Base-by-base conservation (phyloP, 148 eudicot species). In the Salicornia ramosissima region DNA sequence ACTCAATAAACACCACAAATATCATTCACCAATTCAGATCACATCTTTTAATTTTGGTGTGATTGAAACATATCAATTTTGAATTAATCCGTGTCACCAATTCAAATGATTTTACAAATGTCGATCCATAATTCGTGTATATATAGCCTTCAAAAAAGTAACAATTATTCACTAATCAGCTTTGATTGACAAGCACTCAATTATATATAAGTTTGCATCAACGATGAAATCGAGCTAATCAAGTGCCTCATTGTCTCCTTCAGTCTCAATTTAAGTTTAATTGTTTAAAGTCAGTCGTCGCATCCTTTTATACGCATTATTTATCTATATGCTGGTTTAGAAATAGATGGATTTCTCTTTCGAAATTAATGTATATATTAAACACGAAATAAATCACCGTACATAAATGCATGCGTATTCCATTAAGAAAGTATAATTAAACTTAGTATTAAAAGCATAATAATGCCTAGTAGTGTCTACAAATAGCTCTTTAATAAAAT, bases 1-100 rank as follows among this genome's bases (percentile, higher is more conserved):
- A 60, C 45, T 16, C 62, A 10, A 18, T 33, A 61, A 77, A n/a
- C 73, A 72, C 80, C 77, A 78, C 80, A 36, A 11, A 24, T 67
- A 28, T 55, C 31, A 24, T 69, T 16, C 56, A 39, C 21, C 10
- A 21, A 45, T 11, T 58, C 0, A 19, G 21, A 31, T n/a, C n/a
- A n/a, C n/a, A n/a, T n/a, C n/a, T n/a, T n/a, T n/a, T 50, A 45
- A 22, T 54, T 31, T 54, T 24, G 39, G 39, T 60, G 65, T 54
- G 43, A 50, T 24, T 26, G 39, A 40, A 42, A 77, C 53, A 13
- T 11, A 51, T 40, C 45, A 58, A 33, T 42, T 64, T 54, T 39
- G 66, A 62, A 39, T 21, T 28, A 29, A n/a, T 36, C 10, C 29
- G 21, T 62, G 43, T 40, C 29, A 62, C 19, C n/a, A 13, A 59